Conservation (phyloP, 1,139 yeast genomes). For the Sugiyamaella xylanicola region DNA sequence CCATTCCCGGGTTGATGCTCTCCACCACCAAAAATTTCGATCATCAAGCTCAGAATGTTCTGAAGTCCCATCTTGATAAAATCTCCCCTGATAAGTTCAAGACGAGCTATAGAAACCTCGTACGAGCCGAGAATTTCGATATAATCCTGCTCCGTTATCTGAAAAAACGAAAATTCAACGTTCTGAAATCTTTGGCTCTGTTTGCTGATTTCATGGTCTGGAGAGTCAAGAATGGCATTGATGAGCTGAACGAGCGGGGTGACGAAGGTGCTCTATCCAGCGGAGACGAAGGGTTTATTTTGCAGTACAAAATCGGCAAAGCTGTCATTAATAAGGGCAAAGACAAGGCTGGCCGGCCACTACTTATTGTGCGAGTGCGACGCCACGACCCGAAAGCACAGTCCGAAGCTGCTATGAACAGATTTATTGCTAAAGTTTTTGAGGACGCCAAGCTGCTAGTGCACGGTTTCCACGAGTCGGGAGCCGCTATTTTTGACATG, state of each 20-base stretch:
- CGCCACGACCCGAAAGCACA: conserved; percentile 72
- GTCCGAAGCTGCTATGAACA: conserved; percentile 64
- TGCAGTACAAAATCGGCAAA: conserved; percentile 58
- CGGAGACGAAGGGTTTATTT: conserved; percentile 50
- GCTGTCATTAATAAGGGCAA: conserved; percentile 61
- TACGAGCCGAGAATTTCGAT: conserved; percentile 72
- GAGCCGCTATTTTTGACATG: conserved; percentile 73
- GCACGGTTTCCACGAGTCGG: conserved; percentile 65
- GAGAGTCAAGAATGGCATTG: conserved; percentile 63
- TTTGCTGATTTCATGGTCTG: conserved; percentile 65
- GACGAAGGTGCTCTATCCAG: conserved; percentile 50
- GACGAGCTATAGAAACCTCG: conserved; percentile 55
- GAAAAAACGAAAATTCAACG: conserved; percentile 91
- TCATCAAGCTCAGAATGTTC: conserved; percentile 5
- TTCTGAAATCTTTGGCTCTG: conserved; percentile 72
- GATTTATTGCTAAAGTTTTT: conserved; percentile 63
- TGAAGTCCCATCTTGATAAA: conserved; percentile 4
- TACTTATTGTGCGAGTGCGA: conserved; percentile 68
- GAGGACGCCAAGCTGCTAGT: conserved; percentile 68
- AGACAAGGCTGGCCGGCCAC: conserved; percentile 66
- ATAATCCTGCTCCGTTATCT: conserved; percentile 66
- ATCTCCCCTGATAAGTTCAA: conserved; percentile 49
- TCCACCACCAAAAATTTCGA: conserved; percentile 5
- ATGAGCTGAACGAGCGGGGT: conserved; percentile 58
- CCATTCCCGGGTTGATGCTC: conserved; percentile 28